Evolutionary conservation across 208 protist species (phyloP).

Genomic region (Trypanosoma vivax): DNA sequence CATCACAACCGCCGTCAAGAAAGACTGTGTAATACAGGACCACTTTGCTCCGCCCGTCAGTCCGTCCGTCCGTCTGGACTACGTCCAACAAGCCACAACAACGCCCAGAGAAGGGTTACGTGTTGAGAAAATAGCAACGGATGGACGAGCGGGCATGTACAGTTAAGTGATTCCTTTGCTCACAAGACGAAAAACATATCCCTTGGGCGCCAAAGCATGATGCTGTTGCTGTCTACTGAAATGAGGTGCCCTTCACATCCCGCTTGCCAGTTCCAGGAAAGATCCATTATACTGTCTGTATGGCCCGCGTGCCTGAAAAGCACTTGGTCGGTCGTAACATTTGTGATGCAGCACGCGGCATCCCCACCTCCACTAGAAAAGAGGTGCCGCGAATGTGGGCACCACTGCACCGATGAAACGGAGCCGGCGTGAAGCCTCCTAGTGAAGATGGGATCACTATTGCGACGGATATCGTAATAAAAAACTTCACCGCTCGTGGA

Average conservation of each 20-base stretch:
- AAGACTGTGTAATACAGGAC: too few species aligned
- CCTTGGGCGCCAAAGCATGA: conserved; percentile 84
- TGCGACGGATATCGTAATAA: conserved; percentile 68
- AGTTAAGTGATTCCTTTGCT: conserved; percentile 3
- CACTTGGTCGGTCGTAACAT: conserved; percentile 36
- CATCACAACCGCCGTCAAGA: neutral
- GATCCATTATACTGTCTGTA: conserved; percentile 74
- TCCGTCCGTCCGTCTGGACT: neutral
- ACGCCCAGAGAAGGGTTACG: too few species aligned
- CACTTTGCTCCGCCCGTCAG: too few species aligned
- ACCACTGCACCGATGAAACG: conserved; percentile 75
- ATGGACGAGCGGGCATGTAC: too few species aligned
- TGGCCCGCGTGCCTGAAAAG: conserved; percentile 85
- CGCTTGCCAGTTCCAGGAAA: conserved; percentile 87
- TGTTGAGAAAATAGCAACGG: too few species aligned
- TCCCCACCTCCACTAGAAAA: conserved; percentile 74
- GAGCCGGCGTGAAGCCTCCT: conserved; percentile 46
- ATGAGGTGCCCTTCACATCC: conserved; percentile 69
- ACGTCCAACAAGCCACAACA: neutral
- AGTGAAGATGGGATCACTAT: conserved; percentile 31
- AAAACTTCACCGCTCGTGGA: conserved; percentile 42
- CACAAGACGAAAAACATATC: conserved; percentile 65
- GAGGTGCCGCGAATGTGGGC: conserved; percentile 74
- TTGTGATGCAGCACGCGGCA: conserved; percentile 66
- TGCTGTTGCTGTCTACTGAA: conserved; percentile 70